Evolutionary conservation across 495 filamentous ascomycete species (phyloP).

Genomic region (Sordaria brevicollis): DNA sequence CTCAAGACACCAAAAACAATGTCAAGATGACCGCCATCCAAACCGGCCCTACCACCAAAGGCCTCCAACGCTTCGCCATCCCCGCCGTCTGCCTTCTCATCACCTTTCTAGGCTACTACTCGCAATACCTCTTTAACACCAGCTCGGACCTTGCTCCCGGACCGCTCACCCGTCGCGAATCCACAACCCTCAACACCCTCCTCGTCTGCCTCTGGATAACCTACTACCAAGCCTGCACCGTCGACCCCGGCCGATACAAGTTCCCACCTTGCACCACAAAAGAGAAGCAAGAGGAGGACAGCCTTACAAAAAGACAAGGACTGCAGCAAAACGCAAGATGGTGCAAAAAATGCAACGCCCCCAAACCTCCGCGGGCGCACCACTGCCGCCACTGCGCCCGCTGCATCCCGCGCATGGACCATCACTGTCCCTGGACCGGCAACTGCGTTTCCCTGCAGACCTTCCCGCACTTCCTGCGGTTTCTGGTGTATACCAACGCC

Average conservation of each 20-base stretch:
- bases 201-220: conserved; percentile 66
- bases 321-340: conserved; percentile 32
- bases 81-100: conserved; percentile 62
- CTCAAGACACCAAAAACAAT: not conserved
- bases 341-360: conserved; percentile 78
- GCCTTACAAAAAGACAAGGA: not conserved
- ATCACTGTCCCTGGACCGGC: conserved; percentile 93
- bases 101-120: conserved; percentile 69
- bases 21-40: conserved; percentile 11
- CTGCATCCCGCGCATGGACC: conserved; percentile 97
- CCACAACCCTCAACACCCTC: conserved; percentile 62
- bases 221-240: conserved; percentile 66
- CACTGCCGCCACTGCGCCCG: conserved; percentile 82
- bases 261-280: conserved; percentile 23
- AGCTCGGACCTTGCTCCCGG: conserved; percentile 51
- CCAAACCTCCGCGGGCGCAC: conserved; percentile 80
- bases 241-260: conserved; percentile 58
- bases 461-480: conserved; percentile 83
- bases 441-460: conserved; percentile 91
- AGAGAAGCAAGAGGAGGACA: not conserved
- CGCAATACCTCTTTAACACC: conserved; percentile 68
- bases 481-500: conserved; percentile 65
- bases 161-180: conserved; percentile 50
- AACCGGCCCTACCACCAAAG: conserved; percentile 18
- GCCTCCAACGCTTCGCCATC: conserved; percentile 45